Conservation (phyloP, 1,284 basidiomycete species). For the Puccinia hordei region DNA sequence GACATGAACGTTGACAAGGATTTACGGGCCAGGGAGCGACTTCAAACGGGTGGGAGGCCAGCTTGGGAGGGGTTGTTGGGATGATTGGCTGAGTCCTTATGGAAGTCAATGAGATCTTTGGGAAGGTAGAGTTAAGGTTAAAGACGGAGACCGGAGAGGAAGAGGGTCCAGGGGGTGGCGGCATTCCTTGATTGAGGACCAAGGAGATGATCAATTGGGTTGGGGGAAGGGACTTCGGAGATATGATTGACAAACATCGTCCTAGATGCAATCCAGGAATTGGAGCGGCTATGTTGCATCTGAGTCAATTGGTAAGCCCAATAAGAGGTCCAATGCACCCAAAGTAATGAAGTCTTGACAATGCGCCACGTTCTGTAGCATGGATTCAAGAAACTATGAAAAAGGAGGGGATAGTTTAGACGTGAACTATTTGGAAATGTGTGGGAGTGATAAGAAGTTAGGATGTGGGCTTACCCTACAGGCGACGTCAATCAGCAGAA, state of each 20-base stretch:
- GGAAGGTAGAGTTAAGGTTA: conserved; percentile 40
- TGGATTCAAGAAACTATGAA: no score
- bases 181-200: conserved; percentile 32
- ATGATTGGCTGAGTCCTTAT: no score
- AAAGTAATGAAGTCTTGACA: no score
- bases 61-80: neutral
- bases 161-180: neutral
- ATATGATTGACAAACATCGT: conserved; percentile 37
- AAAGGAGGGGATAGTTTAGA: no score
- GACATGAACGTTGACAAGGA: conserved; percentile 32
- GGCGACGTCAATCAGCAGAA: no score
- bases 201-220: conserved; percentile 48
- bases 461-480: no score
- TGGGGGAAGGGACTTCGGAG: conserved; percentile 23
- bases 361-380: no score
- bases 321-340: no score
- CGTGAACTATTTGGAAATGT: no score
- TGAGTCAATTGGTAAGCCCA: conserved; percentile 17
- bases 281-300: conserved; percentile 19
- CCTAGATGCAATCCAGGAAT: neutral
- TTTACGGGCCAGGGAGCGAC: conserved; percentile 25
- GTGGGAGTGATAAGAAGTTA: no score
- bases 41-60: neutral
- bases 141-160: conserved; percentile 27
- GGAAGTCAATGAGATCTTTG: conserved; percentile 2